Conservation (phyloP, 169 alveolate species). For the Ichthyophthirius multifiliis region DNA sequence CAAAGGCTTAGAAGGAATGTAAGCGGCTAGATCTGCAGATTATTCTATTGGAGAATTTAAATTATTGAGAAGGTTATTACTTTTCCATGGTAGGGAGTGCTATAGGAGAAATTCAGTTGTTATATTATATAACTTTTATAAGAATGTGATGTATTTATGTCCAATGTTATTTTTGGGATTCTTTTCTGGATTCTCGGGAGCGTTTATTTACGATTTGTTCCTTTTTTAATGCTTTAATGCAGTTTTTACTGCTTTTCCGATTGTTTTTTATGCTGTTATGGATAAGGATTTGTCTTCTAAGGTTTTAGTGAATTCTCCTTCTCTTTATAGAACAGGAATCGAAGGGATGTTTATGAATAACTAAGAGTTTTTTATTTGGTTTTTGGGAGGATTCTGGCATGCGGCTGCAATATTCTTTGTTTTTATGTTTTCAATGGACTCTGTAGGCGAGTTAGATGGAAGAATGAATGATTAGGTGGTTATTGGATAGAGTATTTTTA, state of each 20-base stretch:
- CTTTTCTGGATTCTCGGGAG: slow-evolving; percentile 21
- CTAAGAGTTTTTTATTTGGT: background rate
- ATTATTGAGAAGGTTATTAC: slow-evolving; percentile 40
- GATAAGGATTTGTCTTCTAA: slow-evolving; percentile 48
- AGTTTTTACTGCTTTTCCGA: slow-evolving; percentile 66
- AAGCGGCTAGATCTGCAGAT: slow-evolving; percentile 65
- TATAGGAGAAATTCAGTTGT: slow-evolving; percentile 52
- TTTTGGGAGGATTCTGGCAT: background rate
- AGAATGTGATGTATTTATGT: slow-evolving; percentile 59
- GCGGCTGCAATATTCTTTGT: background rate
- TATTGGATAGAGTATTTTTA: background rate
- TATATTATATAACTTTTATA: slow-evolving; percentile 63
- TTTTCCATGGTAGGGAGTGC: slow-evolving; percentile 59
- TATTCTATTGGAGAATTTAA: slow-evolving; percentile 66
- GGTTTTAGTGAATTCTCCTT: background rate
- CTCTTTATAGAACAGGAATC: background rate
- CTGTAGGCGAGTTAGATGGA: background rate
- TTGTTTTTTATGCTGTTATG: slow-evolving; percentile 64
- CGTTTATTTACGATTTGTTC: slow-evolving; percentile 12
- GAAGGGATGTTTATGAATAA: background rate
- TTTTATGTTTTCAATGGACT: background rate
- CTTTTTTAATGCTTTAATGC: slow-evolving; percentile 53
- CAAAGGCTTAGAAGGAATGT: slow-evolving; percentile 91
- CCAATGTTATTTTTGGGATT: slow-evolving; percentile 48
- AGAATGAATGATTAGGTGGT: background rate